Conservation (phyloP, 495 filamentous ascomycete species). For the Cryomyces minteri region DNA sequence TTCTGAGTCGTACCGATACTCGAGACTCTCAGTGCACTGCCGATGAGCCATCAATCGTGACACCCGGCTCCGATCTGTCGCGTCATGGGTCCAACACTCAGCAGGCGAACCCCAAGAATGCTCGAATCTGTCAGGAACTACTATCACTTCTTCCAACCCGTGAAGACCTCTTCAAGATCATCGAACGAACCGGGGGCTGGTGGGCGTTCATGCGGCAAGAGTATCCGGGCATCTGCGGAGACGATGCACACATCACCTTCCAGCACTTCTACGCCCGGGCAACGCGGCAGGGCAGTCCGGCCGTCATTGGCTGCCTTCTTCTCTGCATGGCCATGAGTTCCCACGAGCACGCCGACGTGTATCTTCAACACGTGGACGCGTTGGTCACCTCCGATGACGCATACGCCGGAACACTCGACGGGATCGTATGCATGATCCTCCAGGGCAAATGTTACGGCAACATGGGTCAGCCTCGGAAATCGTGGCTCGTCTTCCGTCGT, state of each 20-base stretch:
- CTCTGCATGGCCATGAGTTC: conserved; percentile 9
- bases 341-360: conserved; percentile 4
- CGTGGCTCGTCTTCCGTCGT: conserved; percentile 29
- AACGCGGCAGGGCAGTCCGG: conserved; percentile 12
- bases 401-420: conserved; percentile 27
- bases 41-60: too few species aligned
- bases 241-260: too few species aligned
- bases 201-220: conserved; percentile 12
- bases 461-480: conserved; percentile 30
- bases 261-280: too few species aligned
- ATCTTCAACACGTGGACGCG: too few species aligned
- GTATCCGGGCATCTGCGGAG: conserved; percentile 10
- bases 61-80: too few species aligned
- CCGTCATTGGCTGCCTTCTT: conserved; percentile 11
- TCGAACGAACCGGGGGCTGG: conserved; percentile 9
- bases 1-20: too few species aligned
- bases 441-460: conserved; percentile 28
- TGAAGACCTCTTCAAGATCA: conserved; percentile 6
- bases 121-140: too few species aligned
- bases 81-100: too few species aligned
- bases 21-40: too few species aligned
- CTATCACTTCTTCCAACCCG: conserved; percentile 8
- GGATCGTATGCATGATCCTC: conserved; percentile 30
- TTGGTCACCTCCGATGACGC: conserved; percentile 33
- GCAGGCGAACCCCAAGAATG: too few species aligned